Percentiles rank a stretch among this genome's conserved stretches.
These are phyloP conservation scores for Emergomyces pasteurianus DNA, from an alignment of 2,329 filamentous ascomycete genomes.

Conservation along the genomic window DNA sequence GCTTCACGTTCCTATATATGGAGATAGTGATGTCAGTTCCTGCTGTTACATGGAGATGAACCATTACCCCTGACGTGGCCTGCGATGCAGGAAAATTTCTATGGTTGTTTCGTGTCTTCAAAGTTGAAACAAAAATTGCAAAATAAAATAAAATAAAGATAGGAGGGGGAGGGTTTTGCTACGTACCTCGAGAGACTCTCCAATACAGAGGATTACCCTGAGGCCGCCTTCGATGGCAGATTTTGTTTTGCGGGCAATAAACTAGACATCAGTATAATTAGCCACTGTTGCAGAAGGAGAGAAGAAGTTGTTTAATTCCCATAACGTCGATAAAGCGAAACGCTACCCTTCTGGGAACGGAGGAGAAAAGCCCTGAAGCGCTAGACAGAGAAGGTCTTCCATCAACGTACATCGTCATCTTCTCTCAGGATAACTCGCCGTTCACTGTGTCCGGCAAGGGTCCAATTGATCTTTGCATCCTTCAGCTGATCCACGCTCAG, in stretches of 20 bases:
- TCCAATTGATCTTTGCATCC: constrained; percentile 80
- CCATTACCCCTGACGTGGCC: too few species aligned
- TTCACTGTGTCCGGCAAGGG: constrained; percentile 89
- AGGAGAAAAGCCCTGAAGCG: not conserved
- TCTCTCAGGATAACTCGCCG: constrained; percentile 82
- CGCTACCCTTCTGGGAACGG: not conserved
- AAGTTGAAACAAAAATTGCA: not conserved
- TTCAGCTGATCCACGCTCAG: constrained; percentile 85
- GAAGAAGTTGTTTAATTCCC: not conserved
- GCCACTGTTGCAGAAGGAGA: not conserved
- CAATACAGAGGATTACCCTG: constrained; percentile 91
- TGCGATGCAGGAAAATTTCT: not conserved
- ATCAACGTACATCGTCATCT: constrained; percentile 49
- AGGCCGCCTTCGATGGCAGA: constrained; percentile 76
- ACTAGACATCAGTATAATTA: constrained; percentile 28
- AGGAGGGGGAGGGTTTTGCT: constrained; percentile 13
- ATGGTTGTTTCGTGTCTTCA: not conserved
- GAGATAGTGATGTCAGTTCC: constrained; percentile 5
- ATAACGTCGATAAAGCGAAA: not conserved
- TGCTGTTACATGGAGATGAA: not conserved
- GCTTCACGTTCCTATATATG: constrained; percentile 59
- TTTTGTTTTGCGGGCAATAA: constrained; percentile 91
- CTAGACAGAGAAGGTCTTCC: not conserved
- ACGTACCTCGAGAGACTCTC: constrained; percentile 68
- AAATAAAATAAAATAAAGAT: constrained; percentile 1